A percentile compares a stretch with the other conserved stretches of the same genome.
Conservation (phyloP, 306 rosid genomes). For the Gastrolobium villosum region DNA sequence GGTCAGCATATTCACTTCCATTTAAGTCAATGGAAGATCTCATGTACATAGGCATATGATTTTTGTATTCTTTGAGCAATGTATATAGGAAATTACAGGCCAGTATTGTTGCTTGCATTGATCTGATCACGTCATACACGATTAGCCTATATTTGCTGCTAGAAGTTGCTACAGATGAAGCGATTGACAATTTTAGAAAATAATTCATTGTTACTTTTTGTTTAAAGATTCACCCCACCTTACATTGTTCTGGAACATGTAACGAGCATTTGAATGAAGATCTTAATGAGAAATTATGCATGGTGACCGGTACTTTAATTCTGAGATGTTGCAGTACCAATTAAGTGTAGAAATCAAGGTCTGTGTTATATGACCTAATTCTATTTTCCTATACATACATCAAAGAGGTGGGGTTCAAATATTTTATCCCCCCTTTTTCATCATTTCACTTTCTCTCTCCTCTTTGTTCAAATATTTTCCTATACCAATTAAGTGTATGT, state of each 20-base stretch:
- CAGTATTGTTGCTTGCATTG: conserved; percentile 46
- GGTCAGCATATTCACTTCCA: conserved; percentile 46
- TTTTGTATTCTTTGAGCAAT: conserved; percentile 57
- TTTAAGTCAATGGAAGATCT: conserved; percentile 46
- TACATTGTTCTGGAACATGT: conserved; percentile 21
- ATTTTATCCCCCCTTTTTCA: no score
- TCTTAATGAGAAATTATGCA: conserved; percentile 22
- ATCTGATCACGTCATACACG: conserved; percentile 33
- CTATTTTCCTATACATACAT: no score
- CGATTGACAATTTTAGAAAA: conserved; percentile 22
- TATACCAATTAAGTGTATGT: no score
- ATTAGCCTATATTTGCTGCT: conserved; percentile 42
- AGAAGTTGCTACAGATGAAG: conserved; percentile 28
- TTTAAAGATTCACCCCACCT: neutral
- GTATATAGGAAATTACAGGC: conserved; percentile 65
- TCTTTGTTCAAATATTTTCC: no score
- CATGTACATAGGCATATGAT: conserved; percentile 47
- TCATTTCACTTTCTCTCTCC: no score
- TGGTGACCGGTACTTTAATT: neutral
- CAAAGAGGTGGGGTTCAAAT: no score
- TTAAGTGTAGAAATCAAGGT: neutral
- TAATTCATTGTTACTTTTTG: conserved; percentile 17
- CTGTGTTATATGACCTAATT: neutral
- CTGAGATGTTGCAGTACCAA: neutral
- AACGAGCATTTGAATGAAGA: conserved; percentile 23